Evolutionary conservation across 495 filamentous ascomycete species (phyloP), one percentile per base, ranked within the genome.

Genomic region (Penicillium psychrofluorescens): DNA sequence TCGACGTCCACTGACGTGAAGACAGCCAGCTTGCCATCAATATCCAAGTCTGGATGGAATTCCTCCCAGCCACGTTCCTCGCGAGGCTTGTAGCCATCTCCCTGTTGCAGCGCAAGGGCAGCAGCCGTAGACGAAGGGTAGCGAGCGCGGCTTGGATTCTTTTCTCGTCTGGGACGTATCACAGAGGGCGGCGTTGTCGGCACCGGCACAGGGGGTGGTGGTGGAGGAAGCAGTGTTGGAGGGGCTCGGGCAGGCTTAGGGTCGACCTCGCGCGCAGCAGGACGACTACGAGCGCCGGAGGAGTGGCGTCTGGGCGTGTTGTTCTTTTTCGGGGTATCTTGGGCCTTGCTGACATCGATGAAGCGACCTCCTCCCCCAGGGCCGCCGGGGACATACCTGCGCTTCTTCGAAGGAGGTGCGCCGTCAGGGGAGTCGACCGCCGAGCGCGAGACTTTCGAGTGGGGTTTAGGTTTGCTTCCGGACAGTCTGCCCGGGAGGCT

Each of bases 41-140:
- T 85, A 62, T 97, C 90, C 30, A 99, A 76, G 53, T 95, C 85
- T 10, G 85, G 90, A 62, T 99, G 92, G 43, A 95, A 97, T 63
- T 97, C 94, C 55, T 94, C 88, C 86, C 90, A 99, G 11, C 87
- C 86, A 43, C 90, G 82, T 64, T 99, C 92, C 62, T 99, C 92
- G 45, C 92, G 76, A 3, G 92, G 92, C 59, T 99, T 97, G 66
- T 95, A 96, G 11, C 89, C 89, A 67, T 96, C 91, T 48, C 83
- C 89, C 50, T 91, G 86, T 38, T 88, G 88, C 16, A 88, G 78
- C 16, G 88, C 88, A 32, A 87, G 85, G 5, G 85, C 84, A 13
- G 87, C 87, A 8, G 88, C 87, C 16, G 90, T 88, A 14, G 89
- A 88, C 12, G 86, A 90, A 52, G 80, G 85, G 46, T 83, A 89